Evolutionary conservation across 202 grass and related monocot genomes (phyloP), one percentile per base, ranked within the genome.

Genomic region (Digitaria exilis): DNA sequence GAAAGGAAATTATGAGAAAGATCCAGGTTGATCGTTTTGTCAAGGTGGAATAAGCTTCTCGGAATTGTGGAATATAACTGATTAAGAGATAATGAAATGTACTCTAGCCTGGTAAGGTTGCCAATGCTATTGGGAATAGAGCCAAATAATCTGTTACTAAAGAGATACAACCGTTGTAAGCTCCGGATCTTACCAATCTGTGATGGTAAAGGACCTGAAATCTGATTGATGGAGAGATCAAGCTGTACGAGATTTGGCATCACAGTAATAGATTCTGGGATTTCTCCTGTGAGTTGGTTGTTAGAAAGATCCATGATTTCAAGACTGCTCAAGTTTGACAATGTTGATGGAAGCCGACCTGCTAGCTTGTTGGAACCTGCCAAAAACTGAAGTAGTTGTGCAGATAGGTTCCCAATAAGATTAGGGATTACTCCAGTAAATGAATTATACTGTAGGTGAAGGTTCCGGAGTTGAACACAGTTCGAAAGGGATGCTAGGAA

Each of bases 271-370:
- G 48, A 51, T 51, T 51, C 48, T 51, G 48, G 48, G 14, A 51
- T 51, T 51, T 3, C 17, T 17, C 48, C 48, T 5, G 17, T 51
- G 48, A 51, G 48, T 17, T 39, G 55, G 55, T 77, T 77, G 55
- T 77, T 6, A 8, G 0, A 25, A 45, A 76, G 3, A 19, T 6
- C 13, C 3, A 6, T 6, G 7, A 37, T 34, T 0, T 15, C 2
- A 25, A 77, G 74, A 21, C 25, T 77, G 16, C 74, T 77, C 0
- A 77, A 77, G 35, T 77, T 77, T 61, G 74, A 42, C 15, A 77
- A 41, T 5, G 74, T 21, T 21, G 54, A 19, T 21, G 74, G 74
- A 77, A 77, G 8, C 0, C 1, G 4, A 19, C 74, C 55, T 13
- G 74, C 45, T 45, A 77, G 0, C n/a, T 35, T 22, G 15, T 45